Conservation (phyloP, 164 flowering plant genomes). For the Hamamelis virginiana region DNA sequence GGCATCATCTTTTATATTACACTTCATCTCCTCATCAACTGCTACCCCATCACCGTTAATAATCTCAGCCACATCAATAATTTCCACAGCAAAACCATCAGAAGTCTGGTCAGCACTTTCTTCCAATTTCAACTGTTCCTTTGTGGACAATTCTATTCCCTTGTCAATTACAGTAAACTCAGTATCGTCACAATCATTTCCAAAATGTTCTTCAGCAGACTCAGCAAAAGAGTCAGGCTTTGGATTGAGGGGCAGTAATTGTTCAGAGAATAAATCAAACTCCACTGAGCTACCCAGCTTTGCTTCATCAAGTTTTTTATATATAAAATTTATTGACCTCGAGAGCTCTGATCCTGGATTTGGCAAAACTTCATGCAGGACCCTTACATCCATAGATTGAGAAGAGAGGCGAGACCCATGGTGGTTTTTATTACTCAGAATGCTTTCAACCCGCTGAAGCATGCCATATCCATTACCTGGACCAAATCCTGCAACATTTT, state of each 20-base stretch:
- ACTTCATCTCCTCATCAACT: conserved; percentile 10
- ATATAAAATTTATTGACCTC: conserved; percentile 33
- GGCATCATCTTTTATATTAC: conserved; percentile 3
- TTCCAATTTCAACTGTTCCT: conserved; percentile 18
- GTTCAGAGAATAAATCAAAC: conserved; percentile 20
- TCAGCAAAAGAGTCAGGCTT: conserved; percentile 16
- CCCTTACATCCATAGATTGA: conserved; percentile 21
- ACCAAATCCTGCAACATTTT: neutral
- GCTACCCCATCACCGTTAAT: conserved; percentile 17
- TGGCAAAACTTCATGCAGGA: conserved; percentile 18
- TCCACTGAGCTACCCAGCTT: conserved; percentile 12
- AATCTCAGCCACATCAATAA: conserved; percentile 29
- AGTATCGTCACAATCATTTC: conserved; percentile 29
- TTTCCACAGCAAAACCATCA: conserved; percentile 23
- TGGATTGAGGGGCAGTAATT: conserved; percentile 17
- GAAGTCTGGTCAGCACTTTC: conserved; percentile 10
- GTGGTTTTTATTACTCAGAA: conserved; percentile 14
- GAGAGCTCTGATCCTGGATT: conserved; percentile 28
- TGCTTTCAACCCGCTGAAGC: conserved; percentile 19
- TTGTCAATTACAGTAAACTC: conserved; percentile 55
- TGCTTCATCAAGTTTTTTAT: conserved; percentile 35
- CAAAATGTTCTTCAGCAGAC: conserved; percentile 26
- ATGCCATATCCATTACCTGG: conserved; percentile 1
- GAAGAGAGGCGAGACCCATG: conserved; percentile 10
- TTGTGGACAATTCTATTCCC: conserved; percentile 47